These are phyloP conservation scores for Hypsizygus marmoreus DNA, from an alignment of 768 basidiomycete species.

Conservation along the genomic window DNA sequence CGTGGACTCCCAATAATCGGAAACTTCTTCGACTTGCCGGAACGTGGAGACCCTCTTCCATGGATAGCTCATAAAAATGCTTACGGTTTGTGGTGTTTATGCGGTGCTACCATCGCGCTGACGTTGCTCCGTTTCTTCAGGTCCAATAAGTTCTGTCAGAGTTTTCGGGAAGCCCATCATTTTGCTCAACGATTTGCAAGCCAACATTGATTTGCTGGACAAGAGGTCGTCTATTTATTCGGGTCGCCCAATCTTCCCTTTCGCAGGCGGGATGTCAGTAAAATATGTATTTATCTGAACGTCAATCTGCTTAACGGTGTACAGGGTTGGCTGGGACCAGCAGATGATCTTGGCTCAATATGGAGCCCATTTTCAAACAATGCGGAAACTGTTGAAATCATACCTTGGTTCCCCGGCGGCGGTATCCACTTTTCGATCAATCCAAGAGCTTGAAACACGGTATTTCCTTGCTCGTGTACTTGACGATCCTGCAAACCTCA, in stretches of 20 bases:
- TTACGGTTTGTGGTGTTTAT: constrained; percentile 17
- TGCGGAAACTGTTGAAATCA: constrained; percentile 41
- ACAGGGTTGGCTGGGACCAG: constrained; percentile 31
- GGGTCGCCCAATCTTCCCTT: constrained; percentile 33
- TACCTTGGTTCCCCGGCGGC: constrained; percentile 42
- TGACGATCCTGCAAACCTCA: constrained; percentile 36
- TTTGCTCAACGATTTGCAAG: constrained; percentile 27
- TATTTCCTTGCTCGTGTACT: constrained; percentile 45
- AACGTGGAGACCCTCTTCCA: constrained; percentile 18
- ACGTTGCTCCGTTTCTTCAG: background rate
- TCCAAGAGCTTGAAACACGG: constrained; percentile 43
- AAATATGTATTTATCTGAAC: constrained; percentile 5
- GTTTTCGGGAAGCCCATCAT: constrained; percentile 27
- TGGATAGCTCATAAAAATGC: constrained; percentile 22
- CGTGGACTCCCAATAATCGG: constrained; percentile 32
- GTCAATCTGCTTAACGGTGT: constrained; percentile 19
- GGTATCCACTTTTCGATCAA: constrained; percentile 32
- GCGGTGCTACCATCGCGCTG: background rate
- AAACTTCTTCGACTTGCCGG: constrained; percentile 32
- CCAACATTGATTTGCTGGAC: constrained; percentile 37
- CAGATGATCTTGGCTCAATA: constrained; percentile 28
- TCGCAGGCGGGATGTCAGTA: constrained; percentile 35
- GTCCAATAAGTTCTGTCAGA: constrained; percentile 26
- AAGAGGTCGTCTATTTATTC: constrained; percentile 33
- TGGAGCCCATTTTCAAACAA: constrained; percentile 41